Percentiles rank a stretch among this genome's conserved stretches.
phyloP scores from a whole-genome alignment of 1,139 yeast species.

The Spathaspora sp. region DNA sequence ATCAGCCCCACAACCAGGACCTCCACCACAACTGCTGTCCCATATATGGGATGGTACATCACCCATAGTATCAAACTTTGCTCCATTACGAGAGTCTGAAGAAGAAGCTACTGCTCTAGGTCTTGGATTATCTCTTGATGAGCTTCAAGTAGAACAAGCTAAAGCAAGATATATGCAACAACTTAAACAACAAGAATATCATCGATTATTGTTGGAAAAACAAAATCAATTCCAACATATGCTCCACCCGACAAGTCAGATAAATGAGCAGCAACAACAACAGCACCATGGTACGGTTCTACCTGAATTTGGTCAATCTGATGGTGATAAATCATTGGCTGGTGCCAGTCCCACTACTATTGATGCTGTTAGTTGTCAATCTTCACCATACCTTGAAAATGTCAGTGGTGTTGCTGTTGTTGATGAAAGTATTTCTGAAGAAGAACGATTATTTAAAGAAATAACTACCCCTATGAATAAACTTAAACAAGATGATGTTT shows the following conservation, averaged over 20 bases:
- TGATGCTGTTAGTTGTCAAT: slow-evolving; percentile 18
- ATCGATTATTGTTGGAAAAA: slow-evolving; percentile 4
- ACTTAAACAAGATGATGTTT: slow-evolving; percentile 6
- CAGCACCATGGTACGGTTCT: slow-evolving; percentile 3
- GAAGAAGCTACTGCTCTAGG: background rate
- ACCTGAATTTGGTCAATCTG: background rate
- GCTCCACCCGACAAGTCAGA: background rate
- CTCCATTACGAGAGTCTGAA: background rate
- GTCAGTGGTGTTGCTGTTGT: slow-evolving; percentile 7
- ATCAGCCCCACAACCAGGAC: background rate
- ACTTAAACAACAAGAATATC: slow-evolving; percentile 8
- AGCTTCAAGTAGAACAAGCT: background rate
- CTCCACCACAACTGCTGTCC: background rate
- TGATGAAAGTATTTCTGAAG: slow-evolving; percentile 15
- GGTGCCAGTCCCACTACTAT: slow-evolving; percentile 13
- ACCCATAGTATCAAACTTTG: slow-evolving; percentile 1
- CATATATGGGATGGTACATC: background rate
- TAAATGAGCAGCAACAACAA: slow-evolving; percentile 4
- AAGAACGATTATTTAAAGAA: slow-evolving; percentile 4
- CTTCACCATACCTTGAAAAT: slow-evolving; percentile 10
- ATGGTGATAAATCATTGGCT: background rate
- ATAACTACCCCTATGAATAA: background rate
- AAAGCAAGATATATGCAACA: slow-evolving; percentile 6
- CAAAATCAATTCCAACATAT: slow-evolving; percentile 6
- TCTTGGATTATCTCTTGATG: background rate